Percentiles rank a stretch among this genome's conserved stretches.
Evolutionary conservation across 2,329 filamentous ascomycete genomes (phyloP).

Genomic region (Coniella vitis): DNA sequence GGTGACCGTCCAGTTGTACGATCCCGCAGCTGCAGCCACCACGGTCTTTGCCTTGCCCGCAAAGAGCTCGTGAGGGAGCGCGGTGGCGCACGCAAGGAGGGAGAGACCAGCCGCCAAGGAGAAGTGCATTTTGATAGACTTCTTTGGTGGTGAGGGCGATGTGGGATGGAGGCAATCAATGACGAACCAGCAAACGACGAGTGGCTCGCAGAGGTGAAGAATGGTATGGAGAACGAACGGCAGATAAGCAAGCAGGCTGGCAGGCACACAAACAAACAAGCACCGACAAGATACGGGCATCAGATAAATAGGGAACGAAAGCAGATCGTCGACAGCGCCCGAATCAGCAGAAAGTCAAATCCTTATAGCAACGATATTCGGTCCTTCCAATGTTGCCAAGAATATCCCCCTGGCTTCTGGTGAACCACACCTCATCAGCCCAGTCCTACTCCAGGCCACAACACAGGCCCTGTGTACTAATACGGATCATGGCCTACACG

Average conservation of each 20-base stretch:
- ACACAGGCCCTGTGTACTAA: too few relatives aligned
- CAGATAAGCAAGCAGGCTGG: neutral
- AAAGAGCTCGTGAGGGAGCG: neutral
- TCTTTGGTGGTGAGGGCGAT: neutral
- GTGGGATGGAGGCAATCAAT: too few relatives aligned
- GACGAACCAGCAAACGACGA: neutral
- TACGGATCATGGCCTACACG: too few relatives aligned
- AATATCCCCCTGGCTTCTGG: neutral
- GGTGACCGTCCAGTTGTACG: constrained; percentile 11
- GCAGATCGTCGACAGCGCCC: neutral
- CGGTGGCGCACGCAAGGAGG: constrained; percentile 7
- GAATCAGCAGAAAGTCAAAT: neutral
- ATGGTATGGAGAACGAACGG: neutral
- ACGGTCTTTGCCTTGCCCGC: neutral
- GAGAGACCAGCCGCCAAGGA: constrained; percentile 6
- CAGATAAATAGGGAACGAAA: neutral
- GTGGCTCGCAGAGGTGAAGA: too few relatives aligned
- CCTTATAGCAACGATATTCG: neutral
- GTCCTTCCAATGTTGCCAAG: neutral
- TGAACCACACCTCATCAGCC: too few relatives aligned
- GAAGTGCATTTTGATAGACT: constrained; percentile 10
- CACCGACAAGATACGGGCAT: neutral
- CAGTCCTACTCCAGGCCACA: too few relatives aligned
- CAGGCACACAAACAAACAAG: neutral
- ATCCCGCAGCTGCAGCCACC: neutral